These are phyloP conservation scores for Thielaviopsis punctulata DNA, from an alignment of 2,329 filamentous ascomycete species.

Conservation along the genomic window DNA sequence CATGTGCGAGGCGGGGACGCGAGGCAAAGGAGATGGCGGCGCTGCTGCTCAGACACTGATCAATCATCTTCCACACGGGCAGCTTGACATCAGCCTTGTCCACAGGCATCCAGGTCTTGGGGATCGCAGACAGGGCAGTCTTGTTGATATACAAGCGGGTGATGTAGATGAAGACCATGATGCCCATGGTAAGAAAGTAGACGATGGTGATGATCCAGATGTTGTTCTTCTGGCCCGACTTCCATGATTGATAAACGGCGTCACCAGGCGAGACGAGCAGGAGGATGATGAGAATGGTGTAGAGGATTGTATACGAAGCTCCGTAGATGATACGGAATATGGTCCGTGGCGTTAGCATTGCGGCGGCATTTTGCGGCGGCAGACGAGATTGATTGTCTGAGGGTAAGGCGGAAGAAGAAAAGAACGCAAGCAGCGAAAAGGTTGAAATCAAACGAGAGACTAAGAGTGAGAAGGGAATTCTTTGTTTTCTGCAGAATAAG, in stretches of 20 bases:
- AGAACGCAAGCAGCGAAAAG: not conserved
- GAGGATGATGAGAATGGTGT: conserved; percentile 53
- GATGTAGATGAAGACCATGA: conserved; percentile 62
- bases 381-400: conserved; percentile 12
- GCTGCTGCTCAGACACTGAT: conserved; percentile 54
- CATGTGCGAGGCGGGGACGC: conserved; percentile 34
- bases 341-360: conserved; percentile 29
- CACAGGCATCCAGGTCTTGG: conserved; percentile 70
- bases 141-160: conserved; percentile 77
- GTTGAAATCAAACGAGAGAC: no score
- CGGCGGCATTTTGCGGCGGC: conserved; percentile 13
- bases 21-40: conserved; percentile 68
- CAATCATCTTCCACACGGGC: conserved; percentile 59
- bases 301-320: conserved; percentile 59
- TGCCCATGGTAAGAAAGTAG: conserved; percentile 54
- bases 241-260: conserved; percentile 58
- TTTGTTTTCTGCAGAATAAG: no score
- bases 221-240: conserved; percentile 53
- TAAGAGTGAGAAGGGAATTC: no score
- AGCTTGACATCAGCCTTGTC: conserved; percentile 69
- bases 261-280: conserved; percentile 69
- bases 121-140: conserved; percentile 62
- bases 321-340: conserved; percentile 70
- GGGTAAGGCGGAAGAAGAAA: conserved; percentile 8
- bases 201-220: conserved; percentile 64